phyloP scores from a whole-genome alignment of 176 grass and related monocot species.

The Carex myosuroides region DNA sequence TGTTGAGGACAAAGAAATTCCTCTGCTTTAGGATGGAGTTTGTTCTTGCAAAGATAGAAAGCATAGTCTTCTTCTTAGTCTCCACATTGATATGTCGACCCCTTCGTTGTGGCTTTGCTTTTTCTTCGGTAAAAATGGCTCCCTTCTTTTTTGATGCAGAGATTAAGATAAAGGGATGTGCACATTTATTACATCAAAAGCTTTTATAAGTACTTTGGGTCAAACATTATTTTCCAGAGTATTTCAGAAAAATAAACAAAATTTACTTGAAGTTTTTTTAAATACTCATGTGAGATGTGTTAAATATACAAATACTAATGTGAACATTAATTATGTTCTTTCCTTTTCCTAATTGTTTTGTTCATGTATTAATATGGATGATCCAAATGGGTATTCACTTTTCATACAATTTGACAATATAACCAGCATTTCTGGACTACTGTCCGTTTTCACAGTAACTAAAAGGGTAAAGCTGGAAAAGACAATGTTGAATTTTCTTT shows the following conservation, averaged over 20 bases:
- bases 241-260: background rate
- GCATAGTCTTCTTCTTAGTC: background rate
- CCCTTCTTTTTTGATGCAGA: background rate
- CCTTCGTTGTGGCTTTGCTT: background rate
- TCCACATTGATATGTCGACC: background rate
- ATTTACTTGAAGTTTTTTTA: background rate
- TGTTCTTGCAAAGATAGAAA: slow-evolving; percentile 29
- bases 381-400: background rate
- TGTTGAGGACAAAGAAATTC: slow-evolving; percentile 34
- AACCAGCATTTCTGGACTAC: background rate
- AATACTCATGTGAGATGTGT: background rate
- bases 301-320: background rate
- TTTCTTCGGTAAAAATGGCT: background rate
- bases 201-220: background rate
- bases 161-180: background rate
- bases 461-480: no score
- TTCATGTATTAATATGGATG: background rate
- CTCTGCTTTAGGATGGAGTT: slow-evolving; percentile 24
- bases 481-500: background rate
- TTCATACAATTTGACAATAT: background rate
- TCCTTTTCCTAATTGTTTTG: background rate
- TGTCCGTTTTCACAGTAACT: no score
- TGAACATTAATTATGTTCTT: background rate
- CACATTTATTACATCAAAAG: background rate
- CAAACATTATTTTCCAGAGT: background rate